Conservation (phyloP, 345 rosid species). For the Adansonia digitata region DNA sequence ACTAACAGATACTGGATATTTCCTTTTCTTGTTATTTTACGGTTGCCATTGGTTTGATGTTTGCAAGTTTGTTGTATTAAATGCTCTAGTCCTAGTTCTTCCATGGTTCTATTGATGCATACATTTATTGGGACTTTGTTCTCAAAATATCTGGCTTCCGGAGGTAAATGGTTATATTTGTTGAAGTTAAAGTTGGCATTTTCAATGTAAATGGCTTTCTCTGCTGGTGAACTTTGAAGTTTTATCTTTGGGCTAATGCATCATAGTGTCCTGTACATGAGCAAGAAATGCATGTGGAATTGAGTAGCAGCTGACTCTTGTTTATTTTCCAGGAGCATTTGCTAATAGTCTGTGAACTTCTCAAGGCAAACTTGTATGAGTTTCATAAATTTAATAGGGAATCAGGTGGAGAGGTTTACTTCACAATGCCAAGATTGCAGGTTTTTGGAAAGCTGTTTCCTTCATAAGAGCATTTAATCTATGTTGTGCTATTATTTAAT, state of each 20-base stretch:
- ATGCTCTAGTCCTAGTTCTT: not conserved
- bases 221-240: not conserved
- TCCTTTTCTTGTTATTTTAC: not conserved
- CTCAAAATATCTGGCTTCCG: not conserved
- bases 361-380: conserved; percentile 96
- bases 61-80: not conserved
- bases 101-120: not conserved
- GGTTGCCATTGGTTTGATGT: not conserved
- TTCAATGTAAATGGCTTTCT: not conserved
- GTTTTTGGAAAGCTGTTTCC: conserved; percentile 35
- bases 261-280: not conserved
- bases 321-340: conserved; percentile 82
- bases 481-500: conserved; percentile 21
- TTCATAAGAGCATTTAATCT: conserved; percentile 6
- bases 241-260: conserved; percentile 4
- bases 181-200: not conserved
- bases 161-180: not conserved
- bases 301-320: conserved; percentile 1
- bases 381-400: conserved; percentile 97
- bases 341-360: conserved; percentile 96
- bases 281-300: conserved; percentile 5
- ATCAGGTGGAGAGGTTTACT: conserved; percentile 98
- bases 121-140: not conserved
- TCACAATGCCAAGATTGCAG: conserved; percentile 99
- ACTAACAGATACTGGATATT: not conserved